phyloP scores from a whole-genome alignment of 2,329 filamentous ascomycete species.

The Calonectria henricotiae region DNA sequence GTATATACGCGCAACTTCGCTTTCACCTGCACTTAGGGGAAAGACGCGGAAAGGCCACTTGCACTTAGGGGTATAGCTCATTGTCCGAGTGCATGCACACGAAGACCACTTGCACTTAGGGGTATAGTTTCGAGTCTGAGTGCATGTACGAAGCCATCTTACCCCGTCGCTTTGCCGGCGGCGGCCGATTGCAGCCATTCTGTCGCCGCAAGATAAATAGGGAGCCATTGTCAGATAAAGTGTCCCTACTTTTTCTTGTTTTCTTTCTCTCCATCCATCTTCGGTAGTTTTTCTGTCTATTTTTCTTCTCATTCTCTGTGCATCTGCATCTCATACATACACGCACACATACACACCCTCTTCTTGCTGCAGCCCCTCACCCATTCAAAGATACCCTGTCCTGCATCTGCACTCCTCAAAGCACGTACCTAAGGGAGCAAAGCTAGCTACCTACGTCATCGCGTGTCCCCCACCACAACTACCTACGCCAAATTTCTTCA shows the following conservation, averaged over 20 bases:
- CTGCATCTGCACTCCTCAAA: slow-evolving; percentile 33
- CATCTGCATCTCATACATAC: not conserved
- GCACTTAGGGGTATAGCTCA: slow-evolving; percentile 31
- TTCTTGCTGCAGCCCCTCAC: slow-evolving; percentile 1
- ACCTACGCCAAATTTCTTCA: slow-evolving; percentile 39
- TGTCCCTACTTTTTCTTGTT: slow-evolving; percentile 17
- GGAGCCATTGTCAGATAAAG: slow-evolving; percentile 44
- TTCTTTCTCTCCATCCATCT: slow-evolving; percentile 11
- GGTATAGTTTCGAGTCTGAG: slow-evolving; percentile 25
- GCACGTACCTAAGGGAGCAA: slow-evolving; percentile 9
- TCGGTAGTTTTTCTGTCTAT: not conserved
- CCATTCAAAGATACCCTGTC: slow-evolving; percentile 18
- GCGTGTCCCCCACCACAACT: slow-evolving; percentile 38
- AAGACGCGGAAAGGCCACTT: slow-evolving; percentile 25
- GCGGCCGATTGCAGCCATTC: slow-evolving; percentile 52
- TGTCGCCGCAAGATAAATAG: slow-evolving; percentile 32
- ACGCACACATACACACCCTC: slow-evolving; percentile 10
- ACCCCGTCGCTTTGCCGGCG: slow-evolving; percentile 40
- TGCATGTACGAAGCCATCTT: slow-evolving; percentile 22
- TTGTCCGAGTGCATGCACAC: slow-evolving; percentile 27
- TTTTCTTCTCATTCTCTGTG: slow-evolving; percentile 5
- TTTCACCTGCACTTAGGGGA: slow-evolving; percentile 34
- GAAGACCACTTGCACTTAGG: slow-evolving; percentile 39
- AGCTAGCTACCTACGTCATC: slow-evolving; percentile 49
- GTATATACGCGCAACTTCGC: slow-evolving; percentile 28